Conservation (phyloP, 2,329 filamentous ascomycete genomes). For the Fusarium hostae region DNA sequence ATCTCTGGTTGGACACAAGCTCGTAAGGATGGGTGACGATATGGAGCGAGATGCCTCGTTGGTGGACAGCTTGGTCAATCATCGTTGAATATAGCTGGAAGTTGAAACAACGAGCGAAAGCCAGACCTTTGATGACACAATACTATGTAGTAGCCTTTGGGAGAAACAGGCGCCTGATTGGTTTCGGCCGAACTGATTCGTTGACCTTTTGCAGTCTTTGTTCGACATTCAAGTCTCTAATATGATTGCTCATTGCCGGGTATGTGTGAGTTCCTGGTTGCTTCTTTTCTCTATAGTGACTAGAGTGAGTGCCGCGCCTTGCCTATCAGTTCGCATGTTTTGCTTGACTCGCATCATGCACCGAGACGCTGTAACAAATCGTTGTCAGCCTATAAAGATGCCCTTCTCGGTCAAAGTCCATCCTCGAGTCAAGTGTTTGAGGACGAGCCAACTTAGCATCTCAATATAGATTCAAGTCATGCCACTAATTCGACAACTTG, state of each 20-base stretch:
- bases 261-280: conserved; percentile 3
- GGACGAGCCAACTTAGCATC: not conserved
- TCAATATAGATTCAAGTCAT: conserved; percentile 12
- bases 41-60: conserved; percentile 24
- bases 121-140: conserved; percentile 23
- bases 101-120: conserved; percentile 33
- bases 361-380: not conserved
- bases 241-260: conserved; percentile 4
- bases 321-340: conserved; percentile 20
- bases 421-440: conserved; percentile 23
- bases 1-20: conserved; percentile 33
- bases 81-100: conserved; percentile 13
- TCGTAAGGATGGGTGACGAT: conserved; percentile 6
- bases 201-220: conserved; percentile 8
- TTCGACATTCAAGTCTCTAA: conserved; percentile 10
- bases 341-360: conserved; percentile 21
- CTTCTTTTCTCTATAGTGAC: conserved; percentile 4
- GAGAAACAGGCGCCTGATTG: not conserved
- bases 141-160: not conserved
- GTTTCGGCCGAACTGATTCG: conserved; percentile 11
- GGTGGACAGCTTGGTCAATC: conserved; percentile 21
- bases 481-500: conserved; percentile 14
- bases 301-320: not conserved
- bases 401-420: not conserved
- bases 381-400: conserved; percentile 1